These are phyloP conservation scores for Termitomyces sp. DNA, from an alignment of 768 basidiomycete genomes.

Conservation along the genomic window DNA sequence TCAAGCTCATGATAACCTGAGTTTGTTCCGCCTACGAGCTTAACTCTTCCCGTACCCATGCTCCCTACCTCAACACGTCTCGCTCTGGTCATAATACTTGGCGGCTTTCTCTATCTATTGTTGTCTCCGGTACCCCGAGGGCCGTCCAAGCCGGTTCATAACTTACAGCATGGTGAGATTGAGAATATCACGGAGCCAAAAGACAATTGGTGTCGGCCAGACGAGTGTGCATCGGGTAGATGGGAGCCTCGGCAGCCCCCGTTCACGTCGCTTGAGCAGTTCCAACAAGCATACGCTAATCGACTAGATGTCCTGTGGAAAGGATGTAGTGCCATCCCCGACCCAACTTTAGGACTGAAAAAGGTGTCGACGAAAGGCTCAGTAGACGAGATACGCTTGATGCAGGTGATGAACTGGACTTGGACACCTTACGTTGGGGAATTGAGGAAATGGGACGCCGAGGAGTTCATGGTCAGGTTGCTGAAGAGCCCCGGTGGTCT, in stretches of 20 bases:
- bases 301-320: conserved; percentile 22
- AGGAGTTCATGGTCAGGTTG: conserved; percentile 25
- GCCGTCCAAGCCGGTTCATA: not conserved
- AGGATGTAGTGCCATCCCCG: conserved; percentile 21
- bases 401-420: conserved; percentile 28
- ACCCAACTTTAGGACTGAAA: conserved; percentile 4
- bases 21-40: not conserved
- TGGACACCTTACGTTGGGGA: conserved; percentile 23
- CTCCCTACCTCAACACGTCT: conserved; percentile 5
- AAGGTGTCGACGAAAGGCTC: conserved; percentile 13
- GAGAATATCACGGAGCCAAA: conserved; percentile 9
- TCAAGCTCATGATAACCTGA: conserved; percentile 4
- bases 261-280: conserved; percentile 18
- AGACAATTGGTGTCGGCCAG: conserved; percentile 16
- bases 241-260: conserved; percentile 23
- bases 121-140: conserved; percentile 1
- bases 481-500: conserved; percentile 26
- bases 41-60: not conserved
- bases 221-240: conserved; percentile 21
- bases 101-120: conserved; percentile 11
- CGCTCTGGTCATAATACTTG: conserved; percentile 4
- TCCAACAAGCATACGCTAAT: conserved; percentile 21
- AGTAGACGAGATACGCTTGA: conserved; percentile 22
- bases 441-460: conserved; percentile 23
- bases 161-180: not conserved